Evolutionary conservation across 305 asterid species (phyloP).

Genomic region (Fraxinus greggii): DNA sequence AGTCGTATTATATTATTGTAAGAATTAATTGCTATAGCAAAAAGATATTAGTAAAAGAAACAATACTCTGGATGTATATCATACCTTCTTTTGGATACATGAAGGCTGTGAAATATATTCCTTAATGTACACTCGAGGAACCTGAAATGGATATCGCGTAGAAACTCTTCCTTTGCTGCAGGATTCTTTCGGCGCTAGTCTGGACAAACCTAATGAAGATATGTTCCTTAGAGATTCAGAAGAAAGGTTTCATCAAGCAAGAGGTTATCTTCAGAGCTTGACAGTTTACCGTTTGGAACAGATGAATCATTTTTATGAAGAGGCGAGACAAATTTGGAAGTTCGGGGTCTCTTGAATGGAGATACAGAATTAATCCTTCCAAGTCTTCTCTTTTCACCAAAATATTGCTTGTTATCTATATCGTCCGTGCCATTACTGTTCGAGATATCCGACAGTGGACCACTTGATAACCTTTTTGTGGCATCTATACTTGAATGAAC

Average conservation of each 20-base stretch:
- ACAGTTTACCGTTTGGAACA: slow-evolving; percentile 53
- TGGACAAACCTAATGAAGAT: slow-evolving; percentile 54
- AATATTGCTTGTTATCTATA: slow-evolving; percentile 38
- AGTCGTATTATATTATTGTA: slow-evolving; percentile 27
- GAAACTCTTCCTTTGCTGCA: slow-evolving; percentile 55
- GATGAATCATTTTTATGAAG: slow-evolving; percentile 42
- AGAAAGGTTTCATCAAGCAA: slow-evolving; percentile 28
- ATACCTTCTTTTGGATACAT: slow-evolving; percentile 56
- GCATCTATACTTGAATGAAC: slow-evolving; percentile 30
- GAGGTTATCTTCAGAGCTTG: slow-evolving; percentile 24
- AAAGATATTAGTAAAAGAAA: slow-evolving; percentile 21
- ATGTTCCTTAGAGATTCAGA: slow-evolving; percentile 35
- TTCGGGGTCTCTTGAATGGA: slow-evolving; percentile 91
- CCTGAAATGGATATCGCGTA: slow-evolving; percentile 57
- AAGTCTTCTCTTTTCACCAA: slow-evolving; percentile 62
- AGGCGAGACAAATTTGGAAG: slow-evolving; percentile 61
- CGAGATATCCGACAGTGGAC: slow-evolving; percentile 65
- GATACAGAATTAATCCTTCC: slow-evolving; percentile 49
- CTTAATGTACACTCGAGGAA: slow-evolving; percentile 54
- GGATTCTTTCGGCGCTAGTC: slow-evolving; percentile 54
- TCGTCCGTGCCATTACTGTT: slow-evolving; percentile 38
- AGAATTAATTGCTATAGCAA: slow-evolving; percentile 31
- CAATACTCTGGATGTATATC: slow-evolving; percentile 20
- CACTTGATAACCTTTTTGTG: slow-evolving; percentile 43
- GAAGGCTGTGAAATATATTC: slow-evolving; percentile 66